phyloP scores from a whole-genome alignment of 2,329 filamentous ascomycete species.

The Samsoniella hepiali region DNA sequence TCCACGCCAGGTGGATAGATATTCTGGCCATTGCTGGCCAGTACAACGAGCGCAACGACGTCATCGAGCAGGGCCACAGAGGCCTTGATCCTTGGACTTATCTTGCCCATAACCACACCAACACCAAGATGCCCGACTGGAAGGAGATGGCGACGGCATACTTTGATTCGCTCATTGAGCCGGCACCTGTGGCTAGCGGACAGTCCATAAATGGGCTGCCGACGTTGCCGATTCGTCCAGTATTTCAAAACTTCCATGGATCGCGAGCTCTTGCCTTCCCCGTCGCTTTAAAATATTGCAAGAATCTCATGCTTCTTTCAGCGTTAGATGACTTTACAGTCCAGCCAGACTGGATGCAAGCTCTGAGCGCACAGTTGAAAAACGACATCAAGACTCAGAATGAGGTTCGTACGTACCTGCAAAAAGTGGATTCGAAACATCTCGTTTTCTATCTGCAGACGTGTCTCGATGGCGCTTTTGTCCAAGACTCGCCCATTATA shows the following conservation, averaged over 20 bases:
- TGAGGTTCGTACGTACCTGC: slow-evolving; percentile 54
- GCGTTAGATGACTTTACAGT: slow-evolving; percentile 52
- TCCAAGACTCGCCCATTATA: slow-evolving; percentile 39
- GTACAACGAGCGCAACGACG: slow-evolving; percentile 69
- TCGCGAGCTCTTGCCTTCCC: slow-evolving; percentile 56
- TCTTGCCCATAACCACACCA: slow-evolving; percentile 42
- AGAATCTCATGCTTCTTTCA: slow-evolving; percentile 49
- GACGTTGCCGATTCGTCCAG: slow-evolving; percentile 19
- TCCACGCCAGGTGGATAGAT: slow-evolving; percentile 82
- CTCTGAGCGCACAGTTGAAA: slow-evolving; percentile 68
- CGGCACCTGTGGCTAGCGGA: slow-evolving; percentile 25
- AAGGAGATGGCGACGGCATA: slow-evolving; percentile 47
- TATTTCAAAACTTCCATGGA: slow-evolving; percentile 48
- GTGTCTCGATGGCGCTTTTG: slow-evolving; percentile 55
- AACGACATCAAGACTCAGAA: slow-evolving; percentile 65
- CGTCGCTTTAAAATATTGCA: slow-evolving; percentile 67
- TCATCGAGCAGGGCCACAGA: slow-evolving; percentile 84
- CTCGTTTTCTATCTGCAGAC: slow-evolving; percentile 48
- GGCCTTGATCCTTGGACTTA: slow-evolving; percentile 70
- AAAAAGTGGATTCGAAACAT: slow-evolving; percentile 36
- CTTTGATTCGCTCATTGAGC: slow-evolving; percentile 41
- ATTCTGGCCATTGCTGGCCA: slow-evolving; percentile 72
- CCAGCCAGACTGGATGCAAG: slow-evolving; percentile 80
- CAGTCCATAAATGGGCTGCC: slow-evolving; percentile 33
- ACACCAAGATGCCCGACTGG: slow-evolving; percentile 48